Conservation (phyloP, 805 yeast genomes). For the Candida takata region DNA sequence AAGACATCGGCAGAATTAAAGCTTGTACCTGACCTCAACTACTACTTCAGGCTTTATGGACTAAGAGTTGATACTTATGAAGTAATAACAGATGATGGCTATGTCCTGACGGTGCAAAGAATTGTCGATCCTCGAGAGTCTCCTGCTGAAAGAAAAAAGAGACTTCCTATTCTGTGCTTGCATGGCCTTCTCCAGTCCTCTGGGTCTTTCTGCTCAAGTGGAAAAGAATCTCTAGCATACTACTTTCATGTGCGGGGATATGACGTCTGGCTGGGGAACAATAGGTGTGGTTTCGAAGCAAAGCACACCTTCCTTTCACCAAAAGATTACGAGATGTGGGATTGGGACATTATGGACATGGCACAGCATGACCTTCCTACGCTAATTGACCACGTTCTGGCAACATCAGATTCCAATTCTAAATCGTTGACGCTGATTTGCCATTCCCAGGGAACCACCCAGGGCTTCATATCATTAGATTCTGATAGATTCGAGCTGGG, state of each 20-base stretch:
- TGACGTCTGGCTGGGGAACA: slow-evolving; percentile 91
- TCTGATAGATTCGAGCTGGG: slow-evolving; percentile 39
- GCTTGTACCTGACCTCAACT: slow-evolving; percentile 49
- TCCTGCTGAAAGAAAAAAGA: slow-evolving; percentile 20
- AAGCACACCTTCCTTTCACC: slow-evolving; percentile 44
- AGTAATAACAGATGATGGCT: slow-evolving; percentile 76
- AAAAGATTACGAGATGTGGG: slow-evolving; percentile 63
- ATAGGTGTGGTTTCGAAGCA: slow-evolving; percentile 79
- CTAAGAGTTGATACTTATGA: slow-evolving; percentile 52
- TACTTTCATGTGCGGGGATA: slow-evolving; percentile 48
- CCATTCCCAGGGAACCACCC: slow-evolving; percentile 94
- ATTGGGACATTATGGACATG: slow-evolving; percentile 87
- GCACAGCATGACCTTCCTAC: slow-evolving; percentile 73
- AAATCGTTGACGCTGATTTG: slow-evolving; percentile 56
- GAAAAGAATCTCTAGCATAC: slow-evolving; percentile 68
- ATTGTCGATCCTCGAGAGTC: slow-evolving; percentile 40
- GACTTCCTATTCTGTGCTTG: slow-evolving; percentile 63
- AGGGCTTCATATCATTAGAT: slow-evolving; percentile 64
- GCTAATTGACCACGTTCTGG: slow-evolving; percentile 54
- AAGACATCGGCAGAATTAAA: slow-evolving; percentile 26
- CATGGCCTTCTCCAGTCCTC: slow-evolving; percentile 89
- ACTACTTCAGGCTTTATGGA: slow-evolving; percentile 59
- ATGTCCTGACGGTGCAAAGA: slow-evolving; percentile 57
- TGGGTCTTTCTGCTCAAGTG: slow-evolving; percentile 81
- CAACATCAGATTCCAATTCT: slow-evolving; percentile 27